phyloP scores from a whole-genome alignment of 2,329 filamentous ascomycete species.

The Arthrocladium fulminans region DNA sequence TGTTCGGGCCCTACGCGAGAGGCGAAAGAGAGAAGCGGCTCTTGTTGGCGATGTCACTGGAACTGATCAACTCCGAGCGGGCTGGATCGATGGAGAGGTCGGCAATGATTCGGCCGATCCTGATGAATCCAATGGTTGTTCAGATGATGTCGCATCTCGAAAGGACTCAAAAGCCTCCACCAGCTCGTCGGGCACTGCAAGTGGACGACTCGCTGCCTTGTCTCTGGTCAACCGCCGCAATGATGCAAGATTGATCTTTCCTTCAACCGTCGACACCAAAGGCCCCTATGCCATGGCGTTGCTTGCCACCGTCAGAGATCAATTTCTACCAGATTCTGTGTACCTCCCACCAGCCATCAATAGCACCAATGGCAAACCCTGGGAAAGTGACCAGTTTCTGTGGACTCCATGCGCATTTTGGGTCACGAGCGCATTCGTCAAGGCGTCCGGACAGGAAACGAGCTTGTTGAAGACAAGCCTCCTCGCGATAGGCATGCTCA shows the following conservation, averaged over 20 bases:
- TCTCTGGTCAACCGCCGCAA: not conserved
- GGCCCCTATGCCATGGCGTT: slow-evolving; percentile 6
- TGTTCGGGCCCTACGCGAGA: slow-evolving; percentile 11
- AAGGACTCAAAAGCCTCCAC: not conserved
- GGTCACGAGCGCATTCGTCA: slow-evolving; percentile 9
- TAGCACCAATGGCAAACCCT: not conserved
- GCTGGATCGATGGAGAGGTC: not conserved
- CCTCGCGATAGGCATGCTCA: slow-evolving; percentile 7
- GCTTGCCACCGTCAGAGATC: slow-evolving; percentile 1
- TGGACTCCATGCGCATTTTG: slow-evolving; percentile 13
- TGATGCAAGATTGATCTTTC: not conserved
- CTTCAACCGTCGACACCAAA: not conserved
- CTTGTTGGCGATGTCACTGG: not conserved
- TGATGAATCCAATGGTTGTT: not conserved
- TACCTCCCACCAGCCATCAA: slow-evolving; percentile 1
- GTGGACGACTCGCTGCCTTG: not conserved
- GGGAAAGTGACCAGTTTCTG: not conserved
- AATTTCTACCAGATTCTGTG: slow-evolving; percentile 9
- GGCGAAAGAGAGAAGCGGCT: slow-evolving; percentile 2
- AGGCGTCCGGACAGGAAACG: slow-evolving; percentile 1
- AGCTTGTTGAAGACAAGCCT: slow-evolving; percentile 6
- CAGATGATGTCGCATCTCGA: not conserved
- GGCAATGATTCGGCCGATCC: not conserved
- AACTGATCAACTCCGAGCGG: not conserved
- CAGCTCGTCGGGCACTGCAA: not conserved